Conservation (phyloP, 2,329 filamentous ascomycete genomes). For the Curvularia hawaiiensis region DNA sequence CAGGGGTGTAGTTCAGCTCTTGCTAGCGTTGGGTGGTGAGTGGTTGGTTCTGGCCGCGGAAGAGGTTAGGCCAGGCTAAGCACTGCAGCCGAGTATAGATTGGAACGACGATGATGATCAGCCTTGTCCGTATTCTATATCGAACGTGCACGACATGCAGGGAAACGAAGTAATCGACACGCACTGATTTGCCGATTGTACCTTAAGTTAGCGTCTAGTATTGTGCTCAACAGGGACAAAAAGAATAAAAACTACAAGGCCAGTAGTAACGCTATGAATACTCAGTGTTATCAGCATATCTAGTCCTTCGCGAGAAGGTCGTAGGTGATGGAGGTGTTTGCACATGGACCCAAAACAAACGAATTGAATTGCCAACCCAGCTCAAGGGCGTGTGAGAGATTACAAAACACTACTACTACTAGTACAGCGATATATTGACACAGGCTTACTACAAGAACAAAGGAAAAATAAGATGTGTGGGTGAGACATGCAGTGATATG, state of each 20-base stretch:
- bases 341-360: neutral
- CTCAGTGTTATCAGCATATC: too few species aligned
- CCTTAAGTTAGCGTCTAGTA: too few species aligned
- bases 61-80: neutral
- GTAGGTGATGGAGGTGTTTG: too few species aligned
- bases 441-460: conserved; percentile 4
- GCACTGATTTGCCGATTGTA: too few species aligned
- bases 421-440: conserved; percentile 1
- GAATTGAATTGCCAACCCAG: conserved; percentile 10
- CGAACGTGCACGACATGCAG: neutral
- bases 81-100: neutral
- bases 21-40: neutral
- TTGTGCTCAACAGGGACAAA: too few species aligned
- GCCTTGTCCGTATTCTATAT: neutral
- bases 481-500: conserved; percentile 10
- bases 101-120: neutral
- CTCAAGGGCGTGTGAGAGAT: conserved; percentile 6
- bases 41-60: neutral
- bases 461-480: conserved; percentile 5
- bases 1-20: neutral
- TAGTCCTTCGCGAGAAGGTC: too few species aligned
- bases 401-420: conserved; percentile 15
- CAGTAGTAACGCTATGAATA: too few species aligned
- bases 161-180: too few species aligned
- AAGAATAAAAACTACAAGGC: too few species aligned